Evolutionary conservation across 169 alveolate species (phyloP), one percentile per base, ranked within the genome.

Genomic region (Cryptosporidium sp.): DNA sequence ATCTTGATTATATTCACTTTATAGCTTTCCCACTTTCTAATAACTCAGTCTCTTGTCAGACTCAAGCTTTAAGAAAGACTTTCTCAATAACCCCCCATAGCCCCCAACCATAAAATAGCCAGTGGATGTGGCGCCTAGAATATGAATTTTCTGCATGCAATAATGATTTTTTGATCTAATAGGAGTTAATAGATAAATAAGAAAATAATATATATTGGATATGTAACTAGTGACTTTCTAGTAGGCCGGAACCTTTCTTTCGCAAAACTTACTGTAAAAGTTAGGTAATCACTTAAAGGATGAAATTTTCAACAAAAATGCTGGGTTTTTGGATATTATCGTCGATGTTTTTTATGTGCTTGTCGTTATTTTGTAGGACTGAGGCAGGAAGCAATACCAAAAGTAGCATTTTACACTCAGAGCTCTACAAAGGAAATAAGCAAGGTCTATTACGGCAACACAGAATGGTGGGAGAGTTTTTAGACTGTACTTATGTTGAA

Each of bases 121-220:
- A 51, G 39, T 37, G 6, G 29, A 0, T 0, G 39, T 52, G 86
- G 71, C 86, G 86, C 86, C 86, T 52, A 73, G 23, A 31, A 16
- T 21, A 10, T 33, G 23, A 45, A 55, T 55, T 55, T 29, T 10
- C 9, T 65, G 71, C 71, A 65, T 65, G 71, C 71, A 52, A 33
- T 52, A 21, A 16, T 65, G 75, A 62, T 80, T 80, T 80, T 80
- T 80, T 80, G 89, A 80, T 80, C 89, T 59, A 80, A 80, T 6
- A 50, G 70, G 7, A 73, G 31, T n/a, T 55, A 52, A 52, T 73
- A 18, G 55, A 21, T 39, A 73, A 73, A 39, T 52, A 55, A 35
- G 65, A 52, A 73, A 73, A 73, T 12, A n/a, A 14, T n/a, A 16
- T 50, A 39, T 14, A 48, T 73, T 55, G 55, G 59, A 73, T 73